Conservation (phyloP, 805 yeast genomes). For the Yarrowia sp. region DNA sequence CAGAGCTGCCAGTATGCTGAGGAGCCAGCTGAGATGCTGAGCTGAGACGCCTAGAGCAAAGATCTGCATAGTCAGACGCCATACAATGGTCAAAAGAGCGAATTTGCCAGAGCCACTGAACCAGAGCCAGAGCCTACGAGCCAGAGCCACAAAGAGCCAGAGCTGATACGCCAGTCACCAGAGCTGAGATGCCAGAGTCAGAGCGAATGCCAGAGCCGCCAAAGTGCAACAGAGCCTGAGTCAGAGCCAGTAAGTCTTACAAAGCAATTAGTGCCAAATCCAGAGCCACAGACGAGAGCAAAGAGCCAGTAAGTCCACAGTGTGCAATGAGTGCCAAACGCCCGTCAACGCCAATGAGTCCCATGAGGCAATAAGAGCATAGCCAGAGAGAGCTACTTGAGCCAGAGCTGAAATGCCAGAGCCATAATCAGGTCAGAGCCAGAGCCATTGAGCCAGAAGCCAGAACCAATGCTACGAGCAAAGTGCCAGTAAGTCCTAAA, state of each 20-base stretch:
- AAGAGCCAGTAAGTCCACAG: background rate
- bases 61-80: background rate
- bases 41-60: background rate
- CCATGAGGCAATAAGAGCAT: background rate
- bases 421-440: too few relatives aligned
- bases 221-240: too few relatives aligned
- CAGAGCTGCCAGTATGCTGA: background rate
- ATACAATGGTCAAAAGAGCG: background rate
- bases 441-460: too few relatives aligned
- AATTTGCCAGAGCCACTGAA: background rate
- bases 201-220: too few relatives aligned
- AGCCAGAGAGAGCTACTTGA: too few relatives aligned
- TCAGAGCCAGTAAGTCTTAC: too few relatives aligned
- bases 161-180: background rate
- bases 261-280: too few relatives aligned
- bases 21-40: background rate
- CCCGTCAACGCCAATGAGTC: background rate
- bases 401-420: background rate
- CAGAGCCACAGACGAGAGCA: background rate
- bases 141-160: background rate
- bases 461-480: too few relatives aligned
- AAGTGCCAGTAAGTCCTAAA: background rate
- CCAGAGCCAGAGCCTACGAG: background rate
- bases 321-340: background rate
- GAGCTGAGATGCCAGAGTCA: background rate